A percentile compares a stretch with the other conserved stretches of the same genome.
Conservation (phyloP, 2,329 filamentous ascomycete genomes). For the Knoxdaviesia capensis region DNA sequence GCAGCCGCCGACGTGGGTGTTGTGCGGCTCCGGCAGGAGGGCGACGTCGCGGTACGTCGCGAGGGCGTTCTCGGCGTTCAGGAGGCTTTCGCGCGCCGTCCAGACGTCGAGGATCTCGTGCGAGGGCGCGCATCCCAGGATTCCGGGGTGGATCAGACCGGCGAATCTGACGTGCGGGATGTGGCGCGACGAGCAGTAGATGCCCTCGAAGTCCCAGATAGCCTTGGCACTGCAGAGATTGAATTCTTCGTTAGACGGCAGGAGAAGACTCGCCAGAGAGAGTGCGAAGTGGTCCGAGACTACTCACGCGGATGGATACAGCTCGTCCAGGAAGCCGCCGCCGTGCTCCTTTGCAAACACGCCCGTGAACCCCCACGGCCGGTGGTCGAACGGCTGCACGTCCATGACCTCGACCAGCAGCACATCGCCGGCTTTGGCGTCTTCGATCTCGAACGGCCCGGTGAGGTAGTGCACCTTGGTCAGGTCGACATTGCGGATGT, state of each 20-base stretch:
- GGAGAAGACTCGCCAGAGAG: neutral
- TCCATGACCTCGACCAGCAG: slow-evolving; percentile 82
- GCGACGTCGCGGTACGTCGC: slow-evolving; percentile 44
- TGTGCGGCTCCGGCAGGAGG: slow-evolving; percentile 51
- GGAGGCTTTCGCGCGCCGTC: slow-evolving; percentile 66
- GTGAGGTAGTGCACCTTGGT: slow-evolving; percentile 75
- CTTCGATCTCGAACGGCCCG: slow-evolving; percentile 73
- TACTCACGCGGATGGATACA: slow-evolving; percentile 60
- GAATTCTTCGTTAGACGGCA: neutral
- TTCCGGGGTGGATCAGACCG: slow-evolving; percentile 79
- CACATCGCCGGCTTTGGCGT: slow-evolving; percentile 67
- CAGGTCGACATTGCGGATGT: slow-evolving; percentile 66
- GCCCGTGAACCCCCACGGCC: slow-evolving; percentile 81
- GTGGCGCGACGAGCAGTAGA: slow-evolving; percentile 64
- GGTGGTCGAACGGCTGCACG: slow-evolving; percentile 69
- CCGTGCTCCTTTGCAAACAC: slow-evolving; percentile 66
- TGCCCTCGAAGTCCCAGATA: slow-evolving; percentile 37
- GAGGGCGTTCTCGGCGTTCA: slow-evolving; percentile 46
- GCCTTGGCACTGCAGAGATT: slow-evolving; percentile 24
- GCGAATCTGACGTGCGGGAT: slow-evolving; percentile 76
- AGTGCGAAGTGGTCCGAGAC: slow-evolving; percentile 8
- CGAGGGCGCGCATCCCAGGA: slow-evolving; percentile 75
- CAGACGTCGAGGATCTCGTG: slow-evolving; percentile 57
- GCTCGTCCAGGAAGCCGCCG: slow-evolving; percentile 72
- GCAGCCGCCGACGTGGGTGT: slow-evolving; percentile 52